A percentile compares a stretch with the other conserved stretches of the same genome.
Evolutionary conservation across 805 yeast species (phyloP).

Genomic region (Wickerhamomyces canadensis): DNA sequence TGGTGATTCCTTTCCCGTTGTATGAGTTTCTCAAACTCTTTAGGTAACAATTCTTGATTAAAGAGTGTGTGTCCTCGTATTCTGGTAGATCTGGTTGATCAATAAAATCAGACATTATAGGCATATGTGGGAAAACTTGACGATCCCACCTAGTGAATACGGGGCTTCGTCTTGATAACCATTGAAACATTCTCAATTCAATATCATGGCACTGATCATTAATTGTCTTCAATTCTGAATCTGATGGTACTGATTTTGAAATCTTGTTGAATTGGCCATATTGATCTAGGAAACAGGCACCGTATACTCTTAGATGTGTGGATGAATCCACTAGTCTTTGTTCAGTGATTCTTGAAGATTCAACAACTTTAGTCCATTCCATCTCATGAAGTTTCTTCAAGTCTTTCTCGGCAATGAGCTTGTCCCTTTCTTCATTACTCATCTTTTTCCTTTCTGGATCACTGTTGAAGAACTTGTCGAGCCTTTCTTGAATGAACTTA

Average conservation of each 20-base stretch:
- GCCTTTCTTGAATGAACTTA: conserved; percentile 10
- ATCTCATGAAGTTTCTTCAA: conserved; percentile 10
- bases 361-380: conserved; percentile 14
- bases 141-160: conserved; percentile 33
- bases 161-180: conserved; percentile 29
- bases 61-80: too few relatives aligned
- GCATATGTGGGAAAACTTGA: conserved; percentile 23
- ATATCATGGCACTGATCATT: conserved; percentile 20
- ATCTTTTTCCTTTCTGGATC: neutral
- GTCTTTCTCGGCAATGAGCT: conserved; percentile 10
- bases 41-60: conserved; percentile 25
- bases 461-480: conserved; percentile 1
- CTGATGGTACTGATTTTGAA: too few relatives aligned
- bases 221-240: too few relatives aligned
- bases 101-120: too few relatives aligned
- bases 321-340: conserved; percentile 20
- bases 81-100: too few relatives aligned
- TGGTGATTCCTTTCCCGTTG: conserved; percentile 48
- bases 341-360: conserved; percentile 18
- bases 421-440: conserved; percentile 12
- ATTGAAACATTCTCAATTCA: conserved; percentile 32
- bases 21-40: conserved; percentile 23
- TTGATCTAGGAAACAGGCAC: conserved; percentile 23
- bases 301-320: conserved; percentile 23
- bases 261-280: conserved; percentile 22